Percentiles rank a stretch among this genome's conserved stretches.
These are phyloP conservation scores for Prunus yedoensis DNA, from an alignment of 331 rosid genomes.

Conservation along the genomic window DNA sequence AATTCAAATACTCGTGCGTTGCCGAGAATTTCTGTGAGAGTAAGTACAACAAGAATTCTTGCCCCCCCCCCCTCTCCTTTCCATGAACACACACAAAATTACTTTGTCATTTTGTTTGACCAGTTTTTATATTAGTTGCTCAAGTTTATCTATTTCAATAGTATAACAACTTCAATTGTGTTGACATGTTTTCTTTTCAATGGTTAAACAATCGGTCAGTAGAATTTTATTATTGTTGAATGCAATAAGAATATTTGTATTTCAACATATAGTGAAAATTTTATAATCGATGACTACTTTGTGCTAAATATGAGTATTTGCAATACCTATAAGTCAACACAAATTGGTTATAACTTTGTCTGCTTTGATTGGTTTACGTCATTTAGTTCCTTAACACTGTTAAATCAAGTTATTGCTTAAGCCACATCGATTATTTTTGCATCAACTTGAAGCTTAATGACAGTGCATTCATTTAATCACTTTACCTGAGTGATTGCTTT, in stretches of 20 bases:
- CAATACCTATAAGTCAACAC: background rate
- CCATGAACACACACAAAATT: background rate
- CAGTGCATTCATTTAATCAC: background rate
- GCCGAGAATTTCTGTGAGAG: conserved; percentile 58
- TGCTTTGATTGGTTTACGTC: background rate
- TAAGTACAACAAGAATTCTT: conserved; percentile 26
- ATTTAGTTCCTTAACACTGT: background rate
- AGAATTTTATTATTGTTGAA: background rate
- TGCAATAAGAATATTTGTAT: background rate
- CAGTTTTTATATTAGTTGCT: background rate
- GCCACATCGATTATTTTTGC: background rate
- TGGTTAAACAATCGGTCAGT: background rate
- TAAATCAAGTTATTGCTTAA: background rate
- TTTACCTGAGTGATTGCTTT: conserved; percentile 2
- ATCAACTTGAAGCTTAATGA: background rate
- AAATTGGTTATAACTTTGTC: background rate
- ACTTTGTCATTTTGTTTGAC: background rate
- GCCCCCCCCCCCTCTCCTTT: background rate
- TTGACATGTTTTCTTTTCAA: background rate
- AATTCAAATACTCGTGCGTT: conserved; percentile 36
- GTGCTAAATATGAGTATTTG: too few relatives aligned
- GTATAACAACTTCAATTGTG: background rate
- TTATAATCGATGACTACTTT: background rate
- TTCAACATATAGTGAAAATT: background rate
- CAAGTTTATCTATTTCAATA: background rate